Conservation (phyloP, 805 yeast genomes). For the Myxozyma vanderwaltii region DNA sequence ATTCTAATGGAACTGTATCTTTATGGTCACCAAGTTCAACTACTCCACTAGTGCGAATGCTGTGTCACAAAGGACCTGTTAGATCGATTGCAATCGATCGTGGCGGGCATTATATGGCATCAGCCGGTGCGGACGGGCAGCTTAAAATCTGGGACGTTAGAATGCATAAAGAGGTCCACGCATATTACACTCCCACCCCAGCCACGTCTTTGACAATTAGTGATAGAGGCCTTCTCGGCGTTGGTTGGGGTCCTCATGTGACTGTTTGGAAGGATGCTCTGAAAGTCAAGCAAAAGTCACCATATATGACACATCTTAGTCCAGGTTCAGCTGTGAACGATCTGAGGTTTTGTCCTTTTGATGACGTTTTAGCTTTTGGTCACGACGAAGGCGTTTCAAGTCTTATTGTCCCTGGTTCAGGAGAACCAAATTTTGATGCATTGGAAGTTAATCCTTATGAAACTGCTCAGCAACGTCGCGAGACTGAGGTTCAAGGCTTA, state of each 20-base stretch:
- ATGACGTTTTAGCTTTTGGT: constrained; percentile 92
- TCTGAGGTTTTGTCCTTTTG: constrained; percentile 84
- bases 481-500: constrained; percentile 81
- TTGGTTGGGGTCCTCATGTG: constrained; percentile 96
- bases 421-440: constrained; percentile 97
- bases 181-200: constrained; percentile 80
- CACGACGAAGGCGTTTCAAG: constrained; percentile 77
- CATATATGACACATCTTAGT: constrained; percentile 87
- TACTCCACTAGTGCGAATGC: constrained; percentile 79
- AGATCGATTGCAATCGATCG: constrained; percentile 83
- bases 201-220: constrained; percentile 78
- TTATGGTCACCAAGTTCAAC: constrained; percentile 92
- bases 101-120: constrained; percentile 92
- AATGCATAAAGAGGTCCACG: constrained; percentile 64
- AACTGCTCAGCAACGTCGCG: constrained; percentile 89
- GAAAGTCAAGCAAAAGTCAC: constrained; percentile 67
- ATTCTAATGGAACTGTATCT: constrained; percentile 87
- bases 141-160: constrained; percentile 93
- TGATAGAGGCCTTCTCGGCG: constrained; percentile 81
- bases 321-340: constrained; percentile 75
- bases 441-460: constrained; percentile 91
- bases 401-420: constrained; percentile 92
- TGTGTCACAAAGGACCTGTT: constrained; percentile 83
- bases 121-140: constrained; percentile 81
- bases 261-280: constrained; percentile 90